Evolutionary conservation across 2,329 filamentous ascomycete species (phyloP).

Genomic region (Nemania sp.): DNA sequence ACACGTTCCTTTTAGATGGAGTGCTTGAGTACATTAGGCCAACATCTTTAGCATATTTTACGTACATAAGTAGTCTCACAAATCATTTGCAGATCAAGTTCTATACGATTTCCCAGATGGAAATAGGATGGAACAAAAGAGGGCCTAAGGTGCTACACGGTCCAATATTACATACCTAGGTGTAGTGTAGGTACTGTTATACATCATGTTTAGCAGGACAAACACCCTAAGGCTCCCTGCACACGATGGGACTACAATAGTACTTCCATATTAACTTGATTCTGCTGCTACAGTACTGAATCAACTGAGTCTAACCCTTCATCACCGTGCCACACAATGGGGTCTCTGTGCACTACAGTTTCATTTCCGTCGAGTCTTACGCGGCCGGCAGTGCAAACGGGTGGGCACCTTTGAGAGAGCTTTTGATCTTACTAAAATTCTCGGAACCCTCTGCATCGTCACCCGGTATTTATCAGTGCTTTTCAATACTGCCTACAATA

Average conservation of each 20-base stretch:
- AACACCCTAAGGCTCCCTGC: too few species aligned
- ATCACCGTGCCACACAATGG: background rate
- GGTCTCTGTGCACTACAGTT: background rate
- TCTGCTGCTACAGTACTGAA: background rate
- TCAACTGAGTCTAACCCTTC: background rate
- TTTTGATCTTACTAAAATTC: background rate
- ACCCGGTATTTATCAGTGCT: background rate
- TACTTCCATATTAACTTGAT: background rate
- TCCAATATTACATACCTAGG: background rate
- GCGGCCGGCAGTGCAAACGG: background rate
- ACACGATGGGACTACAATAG: too few species aligned
- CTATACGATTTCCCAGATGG: background rate
- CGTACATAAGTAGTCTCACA: background rate
- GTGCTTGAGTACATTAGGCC: background rate
- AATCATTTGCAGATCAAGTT: background rate
- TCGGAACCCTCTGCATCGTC: background rate
- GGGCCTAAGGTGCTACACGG: background rate
- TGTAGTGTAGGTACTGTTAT: too few species aligned
- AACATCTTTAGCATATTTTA: background rate
- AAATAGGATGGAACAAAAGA: slow-evolving; percentile 1
- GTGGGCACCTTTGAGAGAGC: background rate
- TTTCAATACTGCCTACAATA: background rate
- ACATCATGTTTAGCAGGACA: too few species aligned
- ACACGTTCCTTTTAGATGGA: background rate
- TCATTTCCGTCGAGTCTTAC: slow-evolving; percentile 13